These are phyloP conservation scores for Pseudogymnoascus sp. DNA, from an alignment of 2,329 filamentous ascomycete species.

Conservation along the genomic window DNA sequence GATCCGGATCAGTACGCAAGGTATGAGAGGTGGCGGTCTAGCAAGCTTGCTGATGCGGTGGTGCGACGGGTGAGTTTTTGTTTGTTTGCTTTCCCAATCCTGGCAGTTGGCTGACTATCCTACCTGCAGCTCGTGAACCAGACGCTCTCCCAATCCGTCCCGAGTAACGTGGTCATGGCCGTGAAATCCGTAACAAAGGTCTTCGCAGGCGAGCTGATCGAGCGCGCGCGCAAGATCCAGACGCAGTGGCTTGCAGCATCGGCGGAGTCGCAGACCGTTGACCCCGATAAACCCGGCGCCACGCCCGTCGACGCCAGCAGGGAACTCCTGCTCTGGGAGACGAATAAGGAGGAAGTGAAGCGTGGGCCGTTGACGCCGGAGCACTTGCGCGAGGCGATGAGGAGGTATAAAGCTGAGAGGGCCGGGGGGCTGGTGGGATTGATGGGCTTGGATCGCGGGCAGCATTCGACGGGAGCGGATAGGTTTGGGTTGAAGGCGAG, in stretches of 20 bases:
- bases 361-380: slow-evolving; percentile 61
- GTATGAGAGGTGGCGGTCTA: slow-evolving; percentile 62
- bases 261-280: slow-evolving; percentile 48
- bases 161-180: slow-evolving; percentile 63
- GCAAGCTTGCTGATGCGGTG: slow-evolving; percentile 58
- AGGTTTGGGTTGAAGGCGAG: slow-evolving; percentile 36
- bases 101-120: background rate
- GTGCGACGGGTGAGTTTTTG: slow-evolving; percentile 52
- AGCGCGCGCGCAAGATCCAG: slow-evolving; percentile 61
- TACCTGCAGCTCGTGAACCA: slow-evolving; percentile 54
- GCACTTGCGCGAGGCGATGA: slow-evolving; percentile 64
- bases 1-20: slow-evolving; percentile 58
- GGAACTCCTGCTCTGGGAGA: slow-evolving; percentile 25
- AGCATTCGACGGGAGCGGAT: slow-evolving; percentile 51
- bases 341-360: slow-evolving; percentile 28
- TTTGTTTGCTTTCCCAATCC: background rate
- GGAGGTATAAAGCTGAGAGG: slow-evolving; percentile 54
- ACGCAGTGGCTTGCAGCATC: slow-evolving; percentile 57
- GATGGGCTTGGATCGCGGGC: slow-evolving; percentile 51
- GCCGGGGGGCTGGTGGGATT: slow-evolving; percentile 53
- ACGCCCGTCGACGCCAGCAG: slow-evolving; percentile 17
- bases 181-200: slow-evolving; percentile 69
- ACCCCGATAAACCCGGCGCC: slow-evolving; percentile 36
- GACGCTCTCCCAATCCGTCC: slow-evolving; percentile 71
- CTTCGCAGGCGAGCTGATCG: slow-evolving; percentile 68